Conservation (phyloP, 805 yeast genomes). For the Kluyveromyces dobzhanskii region DNA sequence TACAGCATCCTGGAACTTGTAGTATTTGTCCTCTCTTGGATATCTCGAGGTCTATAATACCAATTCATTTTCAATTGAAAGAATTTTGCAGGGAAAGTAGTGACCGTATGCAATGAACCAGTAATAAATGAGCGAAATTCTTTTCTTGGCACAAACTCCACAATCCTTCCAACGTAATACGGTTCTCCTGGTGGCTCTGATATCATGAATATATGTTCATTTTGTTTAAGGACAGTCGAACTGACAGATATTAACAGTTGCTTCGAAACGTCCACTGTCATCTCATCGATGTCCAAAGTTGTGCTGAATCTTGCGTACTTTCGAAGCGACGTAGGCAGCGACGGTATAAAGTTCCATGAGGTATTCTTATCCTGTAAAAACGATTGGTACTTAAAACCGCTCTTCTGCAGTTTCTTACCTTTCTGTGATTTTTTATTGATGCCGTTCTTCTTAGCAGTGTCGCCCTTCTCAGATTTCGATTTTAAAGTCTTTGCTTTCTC, state of each 20-base stretch:
- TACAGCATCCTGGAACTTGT: conserved; percentile 65
- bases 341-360: conserved; percentile 27
- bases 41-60: conserved; percentile 85
- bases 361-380: conserved; percentile 17
- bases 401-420: background rate
- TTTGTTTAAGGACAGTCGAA: conserved; percentile 17
- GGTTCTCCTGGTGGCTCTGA: conserved; percentile 95
- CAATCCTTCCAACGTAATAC: conserved; percentile 75
- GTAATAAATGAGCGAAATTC: conserved; percentile 15
- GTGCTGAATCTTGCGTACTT: conserved; percentile 30
- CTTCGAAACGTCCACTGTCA: conserved; percentile 26
- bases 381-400: conserved; percentile 16
- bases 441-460: conserved; percentile 3
- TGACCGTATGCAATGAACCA: conserved; percentile 8
- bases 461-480: background rate
- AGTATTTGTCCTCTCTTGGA: conserved; percentile 42
- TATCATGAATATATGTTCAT: conserved; percentile 70
- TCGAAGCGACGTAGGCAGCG: conserved; percentile 24
- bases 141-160: conserved; percentile 49
- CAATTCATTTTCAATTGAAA: conserved; percentile 71
- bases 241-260: conserved; percentile 19
- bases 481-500: conserved; percentile 7
- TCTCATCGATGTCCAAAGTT: conserved; percentile 32
- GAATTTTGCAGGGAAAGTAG: conserved; percentile 40
- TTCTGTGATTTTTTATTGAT: background rate